Evolutionary conservation across 2,329 filamentous ascomycete genomes (phyloP), one percentile per base, ranked within the genome.

Genomic region (Arthrocladium fulminans): DNA sequence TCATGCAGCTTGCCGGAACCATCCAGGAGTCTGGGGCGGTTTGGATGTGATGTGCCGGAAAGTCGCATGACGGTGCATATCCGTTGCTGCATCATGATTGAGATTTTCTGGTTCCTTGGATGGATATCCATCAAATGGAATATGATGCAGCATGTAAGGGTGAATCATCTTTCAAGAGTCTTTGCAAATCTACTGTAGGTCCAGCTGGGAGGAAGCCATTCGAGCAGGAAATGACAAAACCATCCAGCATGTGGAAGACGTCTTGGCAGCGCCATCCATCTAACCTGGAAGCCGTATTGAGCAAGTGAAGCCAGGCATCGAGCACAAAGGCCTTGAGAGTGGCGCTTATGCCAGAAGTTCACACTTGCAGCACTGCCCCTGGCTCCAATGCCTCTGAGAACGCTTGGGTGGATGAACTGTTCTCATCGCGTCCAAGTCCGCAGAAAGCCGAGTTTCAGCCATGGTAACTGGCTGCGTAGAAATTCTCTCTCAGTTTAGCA

Each of bases 31-130:
- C n/a, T 47, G 44, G 44, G 44, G 17, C 44, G 22, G 13, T 25
- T 9, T 23, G n/a, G 10, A 19, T 20, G 32, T 22, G 34, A 39
- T 23, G 32, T 38, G 17, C 22, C 30, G 22, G 23, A 38, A 29
- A 39, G 25, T 47, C 44, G 43, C n/a, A 34, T 23, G 20, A 37
- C 39, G 42, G 42, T 35, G 37, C 42, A 19, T 45, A 34, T 24
- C 29, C 22, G 13, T 6, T n/a, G 7, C n/a, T 45, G 29, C 22
- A 35, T 20, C 27, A 15, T 42, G 8, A 25, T 15, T 17, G n/a
- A 8, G 13, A 12, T 25, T 42, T 17, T 40, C 6, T 40, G 15
- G 10, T 25, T 43, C 13, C 27, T 20, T 30, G n/a, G 22, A 25
- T 10, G 20, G 19, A 15, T 5, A 24, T 15, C 7, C 32, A 9